Base-by-base conservation (phyloP, 2,329 filamentous ascomycete genomes). In the Truncatella angustata region DNA sequence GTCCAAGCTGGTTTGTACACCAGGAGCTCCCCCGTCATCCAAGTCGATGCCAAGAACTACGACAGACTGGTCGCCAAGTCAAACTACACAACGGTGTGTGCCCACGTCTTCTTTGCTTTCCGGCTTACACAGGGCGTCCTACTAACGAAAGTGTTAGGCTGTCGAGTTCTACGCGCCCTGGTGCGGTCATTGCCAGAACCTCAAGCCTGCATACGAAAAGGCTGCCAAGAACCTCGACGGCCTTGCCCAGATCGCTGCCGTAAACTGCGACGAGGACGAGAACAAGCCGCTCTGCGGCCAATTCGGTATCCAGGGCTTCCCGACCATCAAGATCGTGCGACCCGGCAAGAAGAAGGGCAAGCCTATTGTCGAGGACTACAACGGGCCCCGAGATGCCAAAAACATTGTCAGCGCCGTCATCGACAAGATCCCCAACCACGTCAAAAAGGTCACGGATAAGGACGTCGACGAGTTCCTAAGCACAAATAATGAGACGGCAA, bases 111-210 rank as follows among this genome's bases (percentile, higher is more conserved):
- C 18, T 4, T 10, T 14, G 16, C 18, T 20, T 49, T 3, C 18
- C n/a, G n/a, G 21, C 28, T 28, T 32, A 10, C 18, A 3, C 26
- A 42, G 48, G 14, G 14, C 28, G 37, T 21, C 28, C 12, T 18
- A 47, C 34, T 36, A 40, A 50, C 49, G 45, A 52, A 52, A 45
- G 34, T 14, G n/a, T 6, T 18, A 85, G 80, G 80, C 85, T 42
- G 73, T 85, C 67, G 90, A 92, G 73, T 97, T 97, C 80, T 97
- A 96, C 66, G 93, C 93, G 7, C 93, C 93, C 21, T 97, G 93
- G 93, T 97, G 94, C 65, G 94, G 93, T 37, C 94, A 97, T 74
- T 99, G 94, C 76, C 82, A 96, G 73, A 97, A 88, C 73, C 87
- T 99, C 64, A 92, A 97, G 74, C 93, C 92, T 3, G 90, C 90